These are phyloP conservation scores for Tagetes erecta DNA, from an alignment of 129 eudicot species.

Conservation along the genomic window DNA sequence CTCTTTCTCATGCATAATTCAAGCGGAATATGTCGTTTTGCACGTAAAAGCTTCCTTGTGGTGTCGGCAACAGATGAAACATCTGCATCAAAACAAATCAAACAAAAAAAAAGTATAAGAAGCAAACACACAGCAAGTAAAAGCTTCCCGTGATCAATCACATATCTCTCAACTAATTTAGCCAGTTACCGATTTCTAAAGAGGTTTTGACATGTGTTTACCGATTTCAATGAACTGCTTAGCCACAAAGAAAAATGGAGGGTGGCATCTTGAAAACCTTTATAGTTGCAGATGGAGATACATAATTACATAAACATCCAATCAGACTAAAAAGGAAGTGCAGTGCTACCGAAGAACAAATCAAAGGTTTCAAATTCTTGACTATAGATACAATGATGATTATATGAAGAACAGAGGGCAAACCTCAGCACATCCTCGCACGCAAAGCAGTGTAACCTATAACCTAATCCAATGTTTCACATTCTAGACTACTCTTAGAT, in stretches of 20 bases:
- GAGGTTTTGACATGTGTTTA: neutral
- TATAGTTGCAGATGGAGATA: neutral
- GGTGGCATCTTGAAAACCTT: neutral
- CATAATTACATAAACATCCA: slow-evolving; percentile 4
- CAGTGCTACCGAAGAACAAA: neutral
- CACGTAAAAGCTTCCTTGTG: slow-evolving; percentile 73
- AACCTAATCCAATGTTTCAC: too few species aligned
- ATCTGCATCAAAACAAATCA: slow-evolving; percentile 42
- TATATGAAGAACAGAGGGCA: too few species aligned
- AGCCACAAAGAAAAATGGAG: neutral
- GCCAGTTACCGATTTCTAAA: neutral
- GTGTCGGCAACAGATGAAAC: slow-evolving; percentile 81
- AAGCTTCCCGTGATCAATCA: too few species aligned
- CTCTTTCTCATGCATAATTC: slow-evolving; percentile 46
- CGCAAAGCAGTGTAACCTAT: too few species aligned
- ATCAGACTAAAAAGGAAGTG: neutral
- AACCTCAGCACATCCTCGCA: too few species aligned
- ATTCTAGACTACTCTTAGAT: too few species aligned
- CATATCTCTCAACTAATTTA: neutral
- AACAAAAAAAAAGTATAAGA: slow-evolving; percentile 2
- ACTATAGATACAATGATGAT: too few species aligned
- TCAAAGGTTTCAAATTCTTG: too few species aligned
- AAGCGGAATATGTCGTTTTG: slow-evolving; percentile 60
- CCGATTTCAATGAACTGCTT: neutral
- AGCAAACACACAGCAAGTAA: neutral